Conservation (phyloP, 129 eudicot genomes). For the Silybum marianum region DNA sequence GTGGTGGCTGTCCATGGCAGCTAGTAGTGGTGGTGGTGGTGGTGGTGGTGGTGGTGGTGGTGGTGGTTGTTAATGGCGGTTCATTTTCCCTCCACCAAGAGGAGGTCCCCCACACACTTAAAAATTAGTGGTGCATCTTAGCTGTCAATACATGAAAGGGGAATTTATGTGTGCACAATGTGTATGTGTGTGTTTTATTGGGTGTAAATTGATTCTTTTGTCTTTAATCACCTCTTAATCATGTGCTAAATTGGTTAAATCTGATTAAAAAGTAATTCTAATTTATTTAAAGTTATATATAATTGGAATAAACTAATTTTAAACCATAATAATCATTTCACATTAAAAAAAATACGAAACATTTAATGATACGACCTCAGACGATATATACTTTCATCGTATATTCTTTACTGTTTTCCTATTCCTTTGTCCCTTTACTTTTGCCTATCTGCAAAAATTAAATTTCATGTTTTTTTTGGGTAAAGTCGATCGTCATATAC, state of each 20-base stretch:
- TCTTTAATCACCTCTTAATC: neutral
- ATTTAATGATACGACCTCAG: neutral
- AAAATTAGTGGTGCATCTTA: constrained; percentile 24
- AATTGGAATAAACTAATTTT: neutral
- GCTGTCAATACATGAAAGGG: constrained; percentile 36
- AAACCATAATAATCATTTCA: neutral
- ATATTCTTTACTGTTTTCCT: neutral
- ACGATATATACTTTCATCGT: neutral
- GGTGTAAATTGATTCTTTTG: constrained; percentile 16
- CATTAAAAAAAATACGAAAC: neutral
- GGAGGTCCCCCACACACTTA: constrained; percentile 26
- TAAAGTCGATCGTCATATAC: no score
- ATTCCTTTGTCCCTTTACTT: neutral
- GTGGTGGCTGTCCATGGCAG: neutral
- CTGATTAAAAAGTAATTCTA: neutral
- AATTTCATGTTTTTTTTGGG: no score
- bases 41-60: neutral
- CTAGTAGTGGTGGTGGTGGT: neutral
- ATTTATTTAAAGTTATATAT: neutral
- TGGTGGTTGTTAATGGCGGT: constrained; percentile 9
- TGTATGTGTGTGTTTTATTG: constrained; percentile 22
- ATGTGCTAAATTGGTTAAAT: neutral
- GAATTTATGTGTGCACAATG: constrained; percentile 17
- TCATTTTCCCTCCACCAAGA: constrained; percentile 30
- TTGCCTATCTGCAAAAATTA: neutral